A percentile compares a stretch with the other conserved stretches of the same genome.
These are phyloP conservation scores for Botrytis paeoniae DNA, from an alignment of 2,329 filamentous ascomycete species.

Conservation along the genomic window DNA sequence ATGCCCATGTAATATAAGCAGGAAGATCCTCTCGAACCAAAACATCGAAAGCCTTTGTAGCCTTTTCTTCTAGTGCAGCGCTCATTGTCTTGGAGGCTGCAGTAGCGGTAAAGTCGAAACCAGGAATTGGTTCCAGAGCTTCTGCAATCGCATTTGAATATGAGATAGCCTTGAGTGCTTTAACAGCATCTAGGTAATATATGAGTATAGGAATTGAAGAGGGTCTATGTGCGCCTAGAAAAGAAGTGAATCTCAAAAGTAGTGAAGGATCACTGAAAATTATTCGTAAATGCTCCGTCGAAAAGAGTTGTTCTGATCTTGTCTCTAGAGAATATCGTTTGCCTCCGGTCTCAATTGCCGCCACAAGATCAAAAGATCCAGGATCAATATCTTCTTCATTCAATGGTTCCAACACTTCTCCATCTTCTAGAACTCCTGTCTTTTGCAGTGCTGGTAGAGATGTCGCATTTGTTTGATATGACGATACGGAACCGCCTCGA, in stretches of 20 bases:
- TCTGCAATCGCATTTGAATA: slow-evolving; percentile 69
- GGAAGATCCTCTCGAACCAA: slow-evolving; percentile 67
- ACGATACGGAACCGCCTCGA: slow-evolving; percentile 27
- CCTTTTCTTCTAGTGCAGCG: slow-evolving; percentile 57
- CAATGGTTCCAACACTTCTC: slow-evolving; percentile 49
- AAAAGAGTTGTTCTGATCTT: slow-evolving; percentile 65
- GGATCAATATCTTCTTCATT: slow-evolving; percentile 49
- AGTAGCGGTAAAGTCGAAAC: slow-evolving; percentile 53
- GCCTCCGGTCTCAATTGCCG: slow-evolving; percentile 39
- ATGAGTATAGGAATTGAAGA: slow-evolving; percentile 63
- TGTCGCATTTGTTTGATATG: slow-evolving; percentile 33
- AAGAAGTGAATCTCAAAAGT: slow-evolving; percentile 64
- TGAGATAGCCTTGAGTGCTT: slow-evolving; percentile 66
- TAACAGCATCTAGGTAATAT: slow-evolving; percentile 70
- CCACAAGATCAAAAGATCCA: slow-evolving; percentile 52
- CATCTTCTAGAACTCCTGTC: slow-evolving; percentile 40
- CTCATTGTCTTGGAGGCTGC: slow-evolving; percentile 54
- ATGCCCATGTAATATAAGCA: slow-evolving; percentile 67
- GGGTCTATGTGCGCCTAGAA: slow-evolving; percentile 57
- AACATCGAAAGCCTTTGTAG: slow-evolving; percentile 60
- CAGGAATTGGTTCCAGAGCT: slow-evolving; percentile 55
- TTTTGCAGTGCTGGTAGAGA: slow-evolving; percentile 35
- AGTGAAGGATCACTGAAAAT: slow-evolving; percentile 64
- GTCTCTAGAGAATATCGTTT: slow-evolving; percentile 56
- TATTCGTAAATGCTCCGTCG: slow-evolving; percentile 58